phyloP scores from a whole-genome alignment of 345 rosid species.

The Draba incana region DNA sequence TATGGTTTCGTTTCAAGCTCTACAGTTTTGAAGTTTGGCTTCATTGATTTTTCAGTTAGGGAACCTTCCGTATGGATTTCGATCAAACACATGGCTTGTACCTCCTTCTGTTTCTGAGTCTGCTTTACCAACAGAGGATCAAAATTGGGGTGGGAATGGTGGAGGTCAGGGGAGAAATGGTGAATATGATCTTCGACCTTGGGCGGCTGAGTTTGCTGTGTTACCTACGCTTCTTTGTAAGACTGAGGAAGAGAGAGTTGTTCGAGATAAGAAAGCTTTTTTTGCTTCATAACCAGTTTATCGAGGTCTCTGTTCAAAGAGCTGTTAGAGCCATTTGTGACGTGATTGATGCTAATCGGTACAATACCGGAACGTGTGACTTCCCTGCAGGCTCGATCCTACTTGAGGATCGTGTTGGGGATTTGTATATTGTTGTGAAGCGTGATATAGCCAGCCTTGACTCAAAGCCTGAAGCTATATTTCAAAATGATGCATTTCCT shows the following conservation, averaged over 20 bases:
- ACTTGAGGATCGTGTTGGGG: slow-evolving; percentile 71
- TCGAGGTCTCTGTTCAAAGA: slow-evolving; percentile 72
- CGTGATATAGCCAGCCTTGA: slow-evolving; percentile 59
- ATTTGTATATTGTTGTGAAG: slow-evolving; percentile 63
- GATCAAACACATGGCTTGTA: slow-evolving; percentile 90
- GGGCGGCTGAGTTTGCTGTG: slow-evolving; percentile 84
- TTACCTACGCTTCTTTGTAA: slow-evolving; percentile 85
- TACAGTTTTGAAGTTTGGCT: slow-evolving; percentile 4
- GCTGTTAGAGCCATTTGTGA: slow-evolving; percentile 65
- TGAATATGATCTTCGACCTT: slow-evolving; percentile 61
- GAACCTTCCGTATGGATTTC: slow-evolving; percentile 90
- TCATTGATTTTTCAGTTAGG: slow-evolving; percentile 66
- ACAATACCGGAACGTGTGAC: slow-evolving; percentile 32
- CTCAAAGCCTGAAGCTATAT: slow-evolving; percentile 47
- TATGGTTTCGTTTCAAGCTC: background rate
- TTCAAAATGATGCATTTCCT: slow-evolving; percentile 52
- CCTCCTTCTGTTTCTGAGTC: slow-evolving; percentile 71
- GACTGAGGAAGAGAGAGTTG: slow-evolving; percentile 91
- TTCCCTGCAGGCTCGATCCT: slow-evolving; percentile 42
- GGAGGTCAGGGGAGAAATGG: slow-evolving; percentile 84
- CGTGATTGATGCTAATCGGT: slow-evolving; percentile 46
- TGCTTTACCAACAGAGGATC: slow-evolving; percentile 80
- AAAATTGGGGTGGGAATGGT: slow-evolving; percentile 85
- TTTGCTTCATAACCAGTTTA: slow-evolving; percentile 78
- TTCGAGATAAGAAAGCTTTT: slow-evolving; percentile 88